A percentile compares a stretch with the other conserved stretches of the same genome.
Evolutionary conservation across 164 flowering plant genomes (phyloP).

Genomic region (Pachysandra terminalis): DNA sequence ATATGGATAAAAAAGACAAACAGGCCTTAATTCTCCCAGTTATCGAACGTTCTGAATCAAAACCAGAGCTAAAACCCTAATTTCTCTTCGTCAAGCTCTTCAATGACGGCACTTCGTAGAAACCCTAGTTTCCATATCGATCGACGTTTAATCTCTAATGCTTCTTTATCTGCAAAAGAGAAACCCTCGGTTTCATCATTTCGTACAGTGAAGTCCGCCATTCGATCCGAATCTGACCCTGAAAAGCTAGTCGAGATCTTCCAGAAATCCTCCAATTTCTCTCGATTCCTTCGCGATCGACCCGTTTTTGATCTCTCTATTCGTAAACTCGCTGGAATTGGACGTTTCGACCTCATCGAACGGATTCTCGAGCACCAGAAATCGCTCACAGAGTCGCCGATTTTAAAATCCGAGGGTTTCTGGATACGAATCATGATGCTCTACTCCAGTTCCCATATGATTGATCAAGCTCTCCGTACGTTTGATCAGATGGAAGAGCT

Average conservation of each 20-base stretch:
- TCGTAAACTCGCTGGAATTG: slow-evolving; percentile 17
- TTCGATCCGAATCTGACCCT: slow-evolving; percentile 21
- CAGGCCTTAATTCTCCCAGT: too few species aligned
- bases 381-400: neutral
- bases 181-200: too few species aligned
- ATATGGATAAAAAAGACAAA: too few species aligned
- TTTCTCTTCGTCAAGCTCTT: neutral
- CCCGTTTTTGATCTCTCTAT: slow-evolving; percentile 21
- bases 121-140: slow-evolving; percentile 5
- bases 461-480: slow-evolving; percentile 25
- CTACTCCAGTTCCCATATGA: slow-evolving; percentile 24
- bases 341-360: slow-evolving; percentile 25
- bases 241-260: slow-evolving; percentile 25
- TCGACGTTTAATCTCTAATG: too few species aligned
- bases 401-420: slow-evolving; percentile 27
- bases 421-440: slow-evolving; percentile 33
- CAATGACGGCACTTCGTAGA: slow-evolving; percentile 19
- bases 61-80: neutral
- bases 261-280: slow-evolving; percentile 12
- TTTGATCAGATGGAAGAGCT: slow-evolving; percentile 25
- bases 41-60: too few species aligned
- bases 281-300: slow-evolving; percentile 25
- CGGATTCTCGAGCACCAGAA: slow-evolving; percentile 22
- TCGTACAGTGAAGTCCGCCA: slow-evolving; percentile 19
- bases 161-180: too few species aligned